A percentile compares a stretch with the other conserved stretches of the same genome.
Conservation (phyloP, 257 asterid genomes). For the Solanum appendiculatum region DNA sequence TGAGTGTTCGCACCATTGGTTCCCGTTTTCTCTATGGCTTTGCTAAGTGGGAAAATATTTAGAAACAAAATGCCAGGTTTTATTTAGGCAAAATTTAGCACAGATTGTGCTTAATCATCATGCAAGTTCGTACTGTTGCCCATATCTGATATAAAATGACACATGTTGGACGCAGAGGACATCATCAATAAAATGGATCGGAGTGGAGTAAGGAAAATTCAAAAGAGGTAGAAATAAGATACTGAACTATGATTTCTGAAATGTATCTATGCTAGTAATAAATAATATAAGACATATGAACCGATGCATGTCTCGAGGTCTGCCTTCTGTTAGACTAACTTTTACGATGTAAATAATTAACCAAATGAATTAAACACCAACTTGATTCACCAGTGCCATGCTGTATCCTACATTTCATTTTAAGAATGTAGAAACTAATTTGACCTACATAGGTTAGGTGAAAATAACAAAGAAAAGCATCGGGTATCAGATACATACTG, state of each 20-base stretch:
- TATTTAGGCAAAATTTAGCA: background rate
- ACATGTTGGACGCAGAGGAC: background rate
- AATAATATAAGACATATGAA: background rate
- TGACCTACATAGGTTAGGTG: background rate
- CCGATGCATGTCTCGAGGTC: background rate
- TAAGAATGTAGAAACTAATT: background rate
- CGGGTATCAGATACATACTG: conserved; percentile 47
- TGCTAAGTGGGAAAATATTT: background rate
- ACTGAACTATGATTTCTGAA: background rate
- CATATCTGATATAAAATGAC: background rate
- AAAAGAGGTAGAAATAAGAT: background rate
- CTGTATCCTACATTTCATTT: background rate
- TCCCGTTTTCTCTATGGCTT: background rate
- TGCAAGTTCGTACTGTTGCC: background rate
- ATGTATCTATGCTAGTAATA: background rate
- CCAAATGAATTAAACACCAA: background rate
- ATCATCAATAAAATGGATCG: background rate
- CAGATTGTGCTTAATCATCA: background rate
- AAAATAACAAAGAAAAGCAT: background rate
- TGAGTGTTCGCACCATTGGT: background rate
- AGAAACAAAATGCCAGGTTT: background rate
- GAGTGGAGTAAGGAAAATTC: background rate
- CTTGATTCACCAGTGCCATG: background rate
- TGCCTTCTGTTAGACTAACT: background rate
- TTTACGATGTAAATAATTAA: background rate